These are phyloP conservation scores for Cladophialophora chaetospira DNA, from an alignment of 2,329 filamentous ascomycete genomes.

Conservation along the genomic window DNA sequence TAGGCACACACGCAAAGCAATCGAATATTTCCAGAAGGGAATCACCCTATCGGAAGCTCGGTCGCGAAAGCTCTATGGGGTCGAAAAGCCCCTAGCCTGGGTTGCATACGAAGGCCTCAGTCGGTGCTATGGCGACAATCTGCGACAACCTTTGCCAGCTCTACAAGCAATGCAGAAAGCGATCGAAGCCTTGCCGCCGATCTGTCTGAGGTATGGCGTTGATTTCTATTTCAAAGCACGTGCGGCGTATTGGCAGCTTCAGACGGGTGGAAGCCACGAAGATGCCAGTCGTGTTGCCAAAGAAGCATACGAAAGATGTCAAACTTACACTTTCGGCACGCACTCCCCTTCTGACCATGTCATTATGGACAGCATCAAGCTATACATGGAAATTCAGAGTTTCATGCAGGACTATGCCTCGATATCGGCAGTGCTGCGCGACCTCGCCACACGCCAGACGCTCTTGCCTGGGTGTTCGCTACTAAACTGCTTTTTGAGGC, in stretches of 20 bases:
- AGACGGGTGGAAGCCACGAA: neutral
- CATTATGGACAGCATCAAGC: constrained; percentile 12
- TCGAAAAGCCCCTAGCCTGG: constrained; percentile 9
- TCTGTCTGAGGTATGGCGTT: neutral
- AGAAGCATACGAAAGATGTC: constrained; percentile 9
- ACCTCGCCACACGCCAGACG: constrained; percentile 2
- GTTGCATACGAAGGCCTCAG: constrained; percentile 20
- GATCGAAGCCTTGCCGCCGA: constrained; percentile 7
- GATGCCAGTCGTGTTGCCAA: constrained; percentile 6
- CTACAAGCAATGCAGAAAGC: constrained; percentile 16
- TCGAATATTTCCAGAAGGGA: constrained; percentile 21
- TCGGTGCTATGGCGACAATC: constrained; percentile 19
- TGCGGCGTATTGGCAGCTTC: constrained; percentile 1
- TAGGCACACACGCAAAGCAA: constrained; percentile 5
- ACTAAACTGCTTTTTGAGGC: neutral
- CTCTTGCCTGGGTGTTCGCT: constrained; percentile 3
- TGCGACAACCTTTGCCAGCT: constrained; percentile 11
- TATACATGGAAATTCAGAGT: constrained; percentile 7
- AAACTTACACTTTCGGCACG: constrained; percentile 2
- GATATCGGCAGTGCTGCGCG: neutral
- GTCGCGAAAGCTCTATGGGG: neutral
- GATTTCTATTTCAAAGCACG: constrained; percentile 10
- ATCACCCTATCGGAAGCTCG: constrained; percentile 5
- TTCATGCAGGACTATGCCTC: constrained; percentile 5
- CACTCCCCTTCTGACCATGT: neutral